These are phyloP conservation scores for Penicillium pulvis DNA, from an alignment of 495 filamentous ascomycete species.

Conservation along the genomic window DNA sequence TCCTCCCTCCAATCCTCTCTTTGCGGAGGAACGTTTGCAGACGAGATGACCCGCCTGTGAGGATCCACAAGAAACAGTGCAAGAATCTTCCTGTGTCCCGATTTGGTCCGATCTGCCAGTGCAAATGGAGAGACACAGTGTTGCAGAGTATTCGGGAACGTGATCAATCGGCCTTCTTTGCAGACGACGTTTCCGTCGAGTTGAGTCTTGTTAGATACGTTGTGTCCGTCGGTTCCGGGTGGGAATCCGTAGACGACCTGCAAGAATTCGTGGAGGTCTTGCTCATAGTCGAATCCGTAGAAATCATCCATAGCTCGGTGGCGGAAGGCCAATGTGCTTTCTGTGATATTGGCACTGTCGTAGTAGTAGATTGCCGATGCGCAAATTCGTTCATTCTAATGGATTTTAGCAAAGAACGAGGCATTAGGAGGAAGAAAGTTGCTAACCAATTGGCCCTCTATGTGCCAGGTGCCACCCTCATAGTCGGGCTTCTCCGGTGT, in stretches of 20 bases:
- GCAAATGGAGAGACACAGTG: slow-evolving; percentile 55
- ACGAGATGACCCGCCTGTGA: slow-evolving; percentile 49
- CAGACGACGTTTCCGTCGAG: slow-evolving; percentile 37
- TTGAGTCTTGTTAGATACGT: slow-evolving; percentile 29
- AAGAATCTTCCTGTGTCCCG: slow-evolving; percentile 58
- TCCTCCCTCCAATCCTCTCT: slow-evolving; percentile 41
- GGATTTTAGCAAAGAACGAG: neutral
- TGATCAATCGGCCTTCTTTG: slow-evolving; percentile 34
- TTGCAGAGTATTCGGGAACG: slow-evolving; percentile 46
- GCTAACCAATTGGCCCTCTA: slow-evolving; percentile 55
- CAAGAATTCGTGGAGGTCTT: slow-evolving; percentile 35
- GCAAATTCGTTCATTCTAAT: slow-evolving; percentile 56
- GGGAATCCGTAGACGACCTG: slow-evolving; percentile 34
- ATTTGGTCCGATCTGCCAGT: slow-evolving; percentile 51
- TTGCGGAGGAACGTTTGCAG: slow-evolving; percentile 61
- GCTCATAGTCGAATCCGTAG: slow-evolving; percentile 25
- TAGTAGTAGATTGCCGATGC: slow-evolving; percentile 66
- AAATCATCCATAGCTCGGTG: slow-evolving; percentile 24
- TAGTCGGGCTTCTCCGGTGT: slow-evolving; percentile 58
- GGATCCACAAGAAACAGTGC: slow-evolving; percentile 63
- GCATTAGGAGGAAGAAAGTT: neutral
- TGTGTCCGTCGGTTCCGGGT: neutral
- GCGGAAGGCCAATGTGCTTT: slow-evolving; percentile 55
- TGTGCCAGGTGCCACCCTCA: slow-evolving; percentile 53
- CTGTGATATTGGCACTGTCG: slow-evolving; percentile 62